Evolutionary conservation across 1,284 basidiomycete species (phyloP), one percentile per base, ranked within the genome.

Genomic region (Marasmius sp.): DNA sequence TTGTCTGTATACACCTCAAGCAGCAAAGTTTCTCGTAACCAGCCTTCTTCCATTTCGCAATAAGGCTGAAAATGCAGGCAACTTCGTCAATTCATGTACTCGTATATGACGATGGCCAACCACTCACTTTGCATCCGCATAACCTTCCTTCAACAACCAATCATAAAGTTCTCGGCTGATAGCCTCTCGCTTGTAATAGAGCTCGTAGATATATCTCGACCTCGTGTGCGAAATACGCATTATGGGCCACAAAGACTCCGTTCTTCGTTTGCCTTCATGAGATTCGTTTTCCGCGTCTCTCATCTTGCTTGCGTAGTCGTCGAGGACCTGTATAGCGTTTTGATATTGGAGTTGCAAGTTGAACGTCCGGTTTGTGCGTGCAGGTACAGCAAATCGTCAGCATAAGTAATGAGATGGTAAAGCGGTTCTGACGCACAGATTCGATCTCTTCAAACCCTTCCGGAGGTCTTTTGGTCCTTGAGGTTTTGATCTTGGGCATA

Each of bases 1-100:
- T 87, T 3, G 95, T 95, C 78, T 98, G 97, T 61, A 99, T 98
- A 77, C 97, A 99, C 55, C 97, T 83, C 55, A 98, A 81, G 73
- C 97, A 99, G 75, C 97, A 99, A 39, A 99, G 82, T 73, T 98
- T 98, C 78, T 99, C 97, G 75, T 99, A 99, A 3, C 97, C 97
- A 10, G 92, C 81, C 78, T 98, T 97, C 82, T 99, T 99, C 97
- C 97, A 99, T 76, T 99, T 99, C 37, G 97, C 97, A 75, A 99
- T 94, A 74, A 99, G 79, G 71, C 97, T 98, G 69, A 36, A 47
- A 41, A 11, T 0, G 45, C 10, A n/a, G 39, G 57, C 36, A 65
- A 53, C 54, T 38, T 36, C 38, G 41, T 48, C 48, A 60, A 16
- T 50, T 51, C n/a, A 47, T 57, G 58, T 49, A 55, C 33, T 45